Evolutionary conservation across 176 grass and related monocot species (phyloP).

Genomic region (Aegilops speltoides): DNA sequence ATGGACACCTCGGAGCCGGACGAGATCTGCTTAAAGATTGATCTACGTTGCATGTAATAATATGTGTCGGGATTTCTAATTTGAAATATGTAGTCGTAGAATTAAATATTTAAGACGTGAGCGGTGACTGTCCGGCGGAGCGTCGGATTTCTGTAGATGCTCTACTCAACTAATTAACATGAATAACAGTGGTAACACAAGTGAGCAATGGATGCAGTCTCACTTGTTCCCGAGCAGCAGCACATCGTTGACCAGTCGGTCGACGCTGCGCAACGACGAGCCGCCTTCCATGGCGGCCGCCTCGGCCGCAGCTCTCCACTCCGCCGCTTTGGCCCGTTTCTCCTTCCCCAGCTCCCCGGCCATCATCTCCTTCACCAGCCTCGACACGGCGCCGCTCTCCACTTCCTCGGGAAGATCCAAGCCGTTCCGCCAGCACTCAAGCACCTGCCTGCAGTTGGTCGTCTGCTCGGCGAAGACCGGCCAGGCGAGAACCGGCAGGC

Average conservation of each 20-base stretch:
- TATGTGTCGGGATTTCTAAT: no score
- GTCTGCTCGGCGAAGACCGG: slow-evolving; percentile 42
- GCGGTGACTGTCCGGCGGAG: no score
- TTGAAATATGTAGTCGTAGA: no score
- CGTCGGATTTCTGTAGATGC: no score
- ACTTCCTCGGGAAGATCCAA: slow-evolving; percentile 8
- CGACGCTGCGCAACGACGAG: neutral
- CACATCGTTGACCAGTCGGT: neutral
- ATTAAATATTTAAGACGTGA: no score
- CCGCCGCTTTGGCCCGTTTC: slow-evolving; percentile 18
- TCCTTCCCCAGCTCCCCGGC: slow-evolving; percentile 30
- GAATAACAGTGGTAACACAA: no score
- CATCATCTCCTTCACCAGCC: slow-evolving; percentile 43
- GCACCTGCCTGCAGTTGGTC: slow-evolving; percentile 35
- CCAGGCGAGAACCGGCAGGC: slow-evolving; percentile 30
- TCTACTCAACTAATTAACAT: no score
- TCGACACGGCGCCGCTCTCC: slow-evolving; percentile 12
- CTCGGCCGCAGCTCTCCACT: slow-evolving; percentile 11
- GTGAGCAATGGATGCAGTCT: neutral
- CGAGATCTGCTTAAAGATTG: no score
- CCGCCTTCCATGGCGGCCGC: neutral
- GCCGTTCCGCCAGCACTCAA: slow-evolving; percentile 37
- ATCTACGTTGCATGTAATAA: no score
- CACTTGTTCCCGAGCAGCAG: neutral
- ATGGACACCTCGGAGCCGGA: no score